Base-by-base conservation (phyloP, 768 basidiomycete species). In the Hortiboletus flavorubellus region DNA sequence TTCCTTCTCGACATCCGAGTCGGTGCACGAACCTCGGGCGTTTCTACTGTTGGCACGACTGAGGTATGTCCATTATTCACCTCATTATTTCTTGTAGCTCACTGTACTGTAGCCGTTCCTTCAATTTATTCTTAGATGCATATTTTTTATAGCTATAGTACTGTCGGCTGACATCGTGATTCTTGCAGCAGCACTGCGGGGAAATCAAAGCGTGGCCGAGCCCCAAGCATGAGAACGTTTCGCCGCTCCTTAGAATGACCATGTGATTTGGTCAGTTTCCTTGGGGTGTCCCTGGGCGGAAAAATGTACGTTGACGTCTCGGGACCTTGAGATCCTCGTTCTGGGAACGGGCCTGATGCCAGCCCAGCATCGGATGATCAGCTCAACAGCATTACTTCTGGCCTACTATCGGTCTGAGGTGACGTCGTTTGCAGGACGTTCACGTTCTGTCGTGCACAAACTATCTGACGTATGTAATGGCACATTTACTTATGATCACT, bases 171-270 rank as follows among this genome's bases (percentile, higher is more conserved):
- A 39, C 12, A 8, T 10, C 8, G 6, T 37, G 6, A 23, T n/a
- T 11, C 2, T 29, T 14, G 16, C 57, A 69, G 68, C 50, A 59
- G n/a, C 49, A 47, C 5, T 29, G 41, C 4, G 35, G 58, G 18
- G 58, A 56, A 16, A 33, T 51, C 31, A 51, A 48, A 39, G 51
- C 56, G 4, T 51, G 45, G 49, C 15, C 34, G 16, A 16, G 8
- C 7, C 54, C 56, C 21, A 14, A 30, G 7, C 50, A 59, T 18
- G 16, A 1, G 4, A 59, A 45, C 4, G 37, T 52, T 1, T 11
- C 44, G 14, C 50, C 41, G 4, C 41, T 59, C 21, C 31, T 52
- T 8, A 50, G 49, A 4, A 56, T 37, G 0, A 35, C 8, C 11
- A 12, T 8, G 4, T 35, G 26, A 14, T 44, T 44, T 37, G 50